These are phyloP conservation scores for Ophiostoma himal-ulmi DNA, from an alignment of 2,329 filamentous ascomycete species.

Conservation along the genomic window DNA sequence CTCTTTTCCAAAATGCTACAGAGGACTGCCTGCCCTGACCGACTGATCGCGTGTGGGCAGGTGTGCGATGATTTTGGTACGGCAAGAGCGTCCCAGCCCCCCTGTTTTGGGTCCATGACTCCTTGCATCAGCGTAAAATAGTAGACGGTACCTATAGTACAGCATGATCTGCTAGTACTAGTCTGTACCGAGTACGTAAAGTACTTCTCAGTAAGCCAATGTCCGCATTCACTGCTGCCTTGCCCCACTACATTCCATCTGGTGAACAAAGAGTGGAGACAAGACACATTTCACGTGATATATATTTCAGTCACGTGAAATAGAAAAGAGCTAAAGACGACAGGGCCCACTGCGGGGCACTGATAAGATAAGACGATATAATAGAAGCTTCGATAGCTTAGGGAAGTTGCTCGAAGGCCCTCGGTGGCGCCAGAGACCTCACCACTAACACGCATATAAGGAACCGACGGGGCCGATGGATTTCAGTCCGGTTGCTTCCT, in stretches of 20 bases:
- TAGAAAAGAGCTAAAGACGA: not conserved
- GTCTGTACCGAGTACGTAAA: not conserved
- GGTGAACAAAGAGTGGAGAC: not conserved
- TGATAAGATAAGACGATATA: conserved; percentile 8
- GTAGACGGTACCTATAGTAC: not conserved
- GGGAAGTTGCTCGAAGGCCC: conserved; percentile 11
- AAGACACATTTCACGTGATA: not conserved
- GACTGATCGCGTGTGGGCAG: conserved; percentile 13
- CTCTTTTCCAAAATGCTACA: not conserved
- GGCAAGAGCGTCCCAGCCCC: conserved; percentile 4
- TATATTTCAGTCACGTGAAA: not conserved
- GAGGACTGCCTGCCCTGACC: not conserved
- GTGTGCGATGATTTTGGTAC: not conserved
- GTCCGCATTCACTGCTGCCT: not conserved
- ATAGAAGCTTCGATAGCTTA: conserved; percentile 7
- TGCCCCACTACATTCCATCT: conserved; percentile 6
- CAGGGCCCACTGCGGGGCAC: not conserved
- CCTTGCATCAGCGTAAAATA: not conserved
- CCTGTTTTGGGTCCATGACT: not conserved
- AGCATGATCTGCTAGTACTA: not conserved
- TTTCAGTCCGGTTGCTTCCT: not conserved
- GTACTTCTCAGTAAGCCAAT: not conserved
- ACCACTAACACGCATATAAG: conserved; percentile 4
- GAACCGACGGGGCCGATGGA: not conserved
- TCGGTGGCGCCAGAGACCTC: conserved; percentile 2